Evolutionary conservation across 306 rosid species (phyloP).

Genomic region (Datisca glomerata): DNA sequence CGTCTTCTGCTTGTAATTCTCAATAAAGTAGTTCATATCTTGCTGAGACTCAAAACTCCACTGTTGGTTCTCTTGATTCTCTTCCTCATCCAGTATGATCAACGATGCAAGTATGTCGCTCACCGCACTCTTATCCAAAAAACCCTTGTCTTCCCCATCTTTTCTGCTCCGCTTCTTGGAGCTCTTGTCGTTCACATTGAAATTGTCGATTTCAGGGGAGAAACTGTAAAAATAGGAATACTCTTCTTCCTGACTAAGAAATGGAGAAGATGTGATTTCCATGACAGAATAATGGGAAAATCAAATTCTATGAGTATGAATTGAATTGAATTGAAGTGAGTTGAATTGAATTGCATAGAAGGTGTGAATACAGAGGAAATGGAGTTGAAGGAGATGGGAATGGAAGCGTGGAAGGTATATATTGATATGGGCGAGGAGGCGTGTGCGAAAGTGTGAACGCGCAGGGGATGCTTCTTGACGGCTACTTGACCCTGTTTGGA

Average conservation of each 20-base stretch:
- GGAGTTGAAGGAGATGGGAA: not conserved
- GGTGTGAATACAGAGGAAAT: not conserved
- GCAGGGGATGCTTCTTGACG: not conserved
- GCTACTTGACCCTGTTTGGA: not conserved
- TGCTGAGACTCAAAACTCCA: not conserved
- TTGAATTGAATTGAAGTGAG: no score
- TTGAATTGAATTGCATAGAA: no score
- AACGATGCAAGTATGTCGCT: not conserved
- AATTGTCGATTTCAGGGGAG: not conserved
- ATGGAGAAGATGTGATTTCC: conserved; percentile 1
- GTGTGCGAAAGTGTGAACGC: not conserved
- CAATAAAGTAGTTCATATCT: not conserved
- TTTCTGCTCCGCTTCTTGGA: not conserved
- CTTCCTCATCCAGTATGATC: not conserved
- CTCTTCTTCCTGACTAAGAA: not conserved
- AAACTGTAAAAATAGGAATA: not conserved
- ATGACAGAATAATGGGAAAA: not conserved
- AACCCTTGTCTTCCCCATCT: not conserved
- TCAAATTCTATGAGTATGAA: no score
- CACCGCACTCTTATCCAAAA: not conserved
- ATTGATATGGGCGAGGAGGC: not conserved
- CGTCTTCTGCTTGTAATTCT: no score
- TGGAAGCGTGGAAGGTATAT: not conserved
- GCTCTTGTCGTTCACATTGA: not conserved
- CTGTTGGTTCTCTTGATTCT: not conserved